Conservation (phyloP, 352 stramenopile genomes). For the Hyphochytrium catenoides region DNA sequence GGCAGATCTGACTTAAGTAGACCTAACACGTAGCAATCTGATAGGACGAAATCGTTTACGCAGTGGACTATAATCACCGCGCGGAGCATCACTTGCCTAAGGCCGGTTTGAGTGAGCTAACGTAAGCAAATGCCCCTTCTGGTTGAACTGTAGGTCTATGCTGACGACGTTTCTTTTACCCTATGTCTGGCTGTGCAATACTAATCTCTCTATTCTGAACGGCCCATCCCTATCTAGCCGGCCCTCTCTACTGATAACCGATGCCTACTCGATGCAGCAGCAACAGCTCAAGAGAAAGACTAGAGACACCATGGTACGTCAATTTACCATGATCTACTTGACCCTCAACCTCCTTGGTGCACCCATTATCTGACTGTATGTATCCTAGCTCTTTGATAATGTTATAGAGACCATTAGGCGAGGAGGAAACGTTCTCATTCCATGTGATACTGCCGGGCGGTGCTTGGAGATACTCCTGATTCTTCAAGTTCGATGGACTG, state of each 20-base stretch:
- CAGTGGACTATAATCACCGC: constrained; percentile 74
- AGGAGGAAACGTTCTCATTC: constrained; percentile 84
- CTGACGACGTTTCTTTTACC: too few species aligned
- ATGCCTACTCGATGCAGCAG: constrained; percentile 59
- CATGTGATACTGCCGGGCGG: constrained; percentile 71
- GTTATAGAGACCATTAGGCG: constrained; percentile 70
- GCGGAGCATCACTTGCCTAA: constrained; percentile 81
- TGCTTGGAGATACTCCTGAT: constrained; percentile 87
- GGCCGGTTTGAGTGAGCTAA: constrained; percentile 76
- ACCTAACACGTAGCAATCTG: too few species aligned
- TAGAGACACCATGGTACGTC: constrained; percentile 42
- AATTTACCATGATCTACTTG: constrained; percentile 1
- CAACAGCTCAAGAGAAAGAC: constrained; percentile 64
- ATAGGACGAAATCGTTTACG: constrained; percentile 76
- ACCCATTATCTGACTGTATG: constrained; percentile 11
- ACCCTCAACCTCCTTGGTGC: constrained; percentile 7
- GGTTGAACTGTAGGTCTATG: too few species aligned
- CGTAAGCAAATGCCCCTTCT: constrained; percentile 20
- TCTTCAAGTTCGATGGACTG: constrained; percentile 82
- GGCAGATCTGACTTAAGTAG: too few species aligned
- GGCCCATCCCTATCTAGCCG: constrained; percentile 15
- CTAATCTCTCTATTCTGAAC: background rate
- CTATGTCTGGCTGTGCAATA: too few species aligned
- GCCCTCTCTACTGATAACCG: constrained; percentile 56
- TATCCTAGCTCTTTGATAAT: constrained; percentile 63